phyloP scores from a whole-genome alignment of 2,329 filamentous ascomycete species.

The Fusarium nygamai region DNA sequence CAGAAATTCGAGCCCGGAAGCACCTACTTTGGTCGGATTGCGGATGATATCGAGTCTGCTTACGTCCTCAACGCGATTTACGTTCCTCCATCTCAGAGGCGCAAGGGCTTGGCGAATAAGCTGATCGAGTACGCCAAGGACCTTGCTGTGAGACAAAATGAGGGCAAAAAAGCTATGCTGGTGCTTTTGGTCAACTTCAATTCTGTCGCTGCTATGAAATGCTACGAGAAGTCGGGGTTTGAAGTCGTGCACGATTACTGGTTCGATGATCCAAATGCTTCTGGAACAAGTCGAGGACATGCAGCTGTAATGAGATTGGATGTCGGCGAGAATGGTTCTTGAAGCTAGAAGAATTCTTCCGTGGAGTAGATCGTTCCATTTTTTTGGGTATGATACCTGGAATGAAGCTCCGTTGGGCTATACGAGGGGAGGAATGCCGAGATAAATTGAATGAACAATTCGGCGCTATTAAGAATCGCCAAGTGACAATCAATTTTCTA shows the following conservation, averaged over 20 bases:
- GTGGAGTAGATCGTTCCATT: not conserved
- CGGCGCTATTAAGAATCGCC: not conserved
- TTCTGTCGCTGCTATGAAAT: conserved; percentile 2
- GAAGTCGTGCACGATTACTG: conserved; percentile 17
- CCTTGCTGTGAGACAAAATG: not conserved
- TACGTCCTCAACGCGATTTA: conserved; percentile 29
- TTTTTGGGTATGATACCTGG: rapidly evolving
- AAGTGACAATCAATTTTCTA: not conserved
- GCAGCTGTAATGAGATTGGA: conserved; percentile 30
- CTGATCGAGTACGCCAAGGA: conserved; percentile 12
- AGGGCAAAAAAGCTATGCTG: not conserved
- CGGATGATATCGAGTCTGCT: not conserved
- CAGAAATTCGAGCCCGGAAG: not conserved
- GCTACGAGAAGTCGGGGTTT: conserved; percentile 32
- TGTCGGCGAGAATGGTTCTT: not conserved
- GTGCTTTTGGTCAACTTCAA: conserved; percentile 16
- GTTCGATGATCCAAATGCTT: conserved; percentile 9
- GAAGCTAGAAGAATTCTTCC: not conserved
- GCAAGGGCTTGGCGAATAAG: conserved; percentile 11
- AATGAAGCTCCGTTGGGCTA: not conserved
- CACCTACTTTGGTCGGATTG: not conserved
- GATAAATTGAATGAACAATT: not conserved
- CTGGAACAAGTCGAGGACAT: not conserved
- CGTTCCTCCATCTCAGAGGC: conserved; percentile 10
- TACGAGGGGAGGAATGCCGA: not conserved